A percentile compares a stretch with the other conserved stretches of the same genome.
Evolutionary conservation across 768 basidiomycete genomes (phyloP).

Genomic region (Ephemerocybe angulata): DNA sequence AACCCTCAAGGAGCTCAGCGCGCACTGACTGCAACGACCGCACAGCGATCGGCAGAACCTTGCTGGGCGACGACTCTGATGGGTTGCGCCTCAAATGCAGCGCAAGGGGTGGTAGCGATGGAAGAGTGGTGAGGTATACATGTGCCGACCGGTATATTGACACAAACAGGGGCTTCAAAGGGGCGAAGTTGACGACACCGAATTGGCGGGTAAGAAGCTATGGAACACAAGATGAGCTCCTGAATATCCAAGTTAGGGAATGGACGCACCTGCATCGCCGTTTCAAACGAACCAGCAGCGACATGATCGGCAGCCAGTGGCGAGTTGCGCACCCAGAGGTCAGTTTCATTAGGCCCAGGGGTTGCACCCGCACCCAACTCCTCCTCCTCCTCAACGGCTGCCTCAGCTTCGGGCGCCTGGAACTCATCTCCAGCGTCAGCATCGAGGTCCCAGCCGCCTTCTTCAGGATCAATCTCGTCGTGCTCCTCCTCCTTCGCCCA

Average conservation of each 20-base stretch:
- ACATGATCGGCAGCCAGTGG: conserved; percentile 94
- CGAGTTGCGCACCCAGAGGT: conserved; percentile 92
- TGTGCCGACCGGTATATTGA: conserved; percentile 87
- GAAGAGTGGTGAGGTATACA: conserved; percentile 79
- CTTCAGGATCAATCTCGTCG: conserved; percentile 68
- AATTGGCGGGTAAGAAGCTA: conserved; percentile 91
- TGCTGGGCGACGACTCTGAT: conserved; percentile 66
- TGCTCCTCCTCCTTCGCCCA: conserved; percentile 81
- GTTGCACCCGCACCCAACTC: conserved; percentile 77
- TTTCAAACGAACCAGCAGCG: conserved; percentile 93
- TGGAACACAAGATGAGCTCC: conserved; percentile 4
- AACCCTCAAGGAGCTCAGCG: conserved; percentile 81
- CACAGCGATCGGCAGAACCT: conserved; percentile 73
- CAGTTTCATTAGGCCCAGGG: conserved; percentile 81
- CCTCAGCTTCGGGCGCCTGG: conserved; percentile 49
- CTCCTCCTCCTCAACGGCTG: conserved; percentile 50
- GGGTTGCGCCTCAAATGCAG: conserved; percentile 87
- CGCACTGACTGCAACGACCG: conserved; percentile 72
- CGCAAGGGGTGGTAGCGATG: conserved; percentile 84
- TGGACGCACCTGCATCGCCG: conserved; percentile 85
- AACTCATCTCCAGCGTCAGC: conserved; percentile 61
- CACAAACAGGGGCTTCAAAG: conserved; percentile 85
- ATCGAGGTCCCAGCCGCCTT: conserved; percentile 86
- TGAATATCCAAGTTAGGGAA: neutral
- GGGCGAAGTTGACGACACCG: conserved; percentile 83